Base-by-base conservation (phyloP, 352 stramenopile species). In the Elongisporangium anandrum region DNA sequence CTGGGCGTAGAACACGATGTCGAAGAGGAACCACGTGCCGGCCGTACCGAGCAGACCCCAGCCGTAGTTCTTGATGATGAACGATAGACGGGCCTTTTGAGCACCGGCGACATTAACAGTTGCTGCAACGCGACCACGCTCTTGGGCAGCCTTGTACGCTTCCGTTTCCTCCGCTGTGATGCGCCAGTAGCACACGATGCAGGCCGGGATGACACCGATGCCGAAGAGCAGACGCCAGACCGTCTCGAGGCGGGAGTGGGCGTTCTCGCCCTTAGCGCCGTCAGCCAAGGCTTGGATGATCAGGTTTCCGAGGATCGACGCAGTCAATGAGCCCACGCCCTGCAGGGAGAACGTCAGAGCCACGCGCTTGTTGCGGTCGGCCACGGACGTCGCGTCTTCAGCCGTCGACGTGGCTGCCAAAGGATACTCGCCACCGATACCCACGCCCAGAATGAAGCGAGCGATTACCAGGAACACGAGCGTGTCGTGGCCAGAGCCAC, bases 1-100 rank as follows among this genome's bases (percentile, higher is more conserved):
- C 59, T 82, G 69, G 20, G 70, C 73, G 58, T 85, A 89, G 63
- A 83, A 87, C 13, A 83, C 75, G 60, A 89, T 76, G 65, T 88
- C 76, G 64, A 85, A 81, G 8, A 89, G 69, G 65, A 89, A 88
- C 76, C 79, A 88, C 53, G 71, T 78, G 47, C 68, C 69, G 22
- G 74, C 72, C 26, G 69, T 77, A 22, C 72, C 77, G 12, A 85
- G 54, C 19, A 87, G 54, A 26, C 53, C 56, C 26, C 60, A 54
- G 24, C 70, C 54, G 60, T 71, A 79, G 66, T 75, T 66, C 47
- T 66, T 64, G 22, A 73, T 13, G 59, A 79, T 79, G 56, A 79
- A 79, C 2, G 50, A 68, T n/a, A 78, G 51, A 29, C 63, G 57
- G 12, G 56, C 54, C 22, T 45, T 54, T 15, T 24, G 58, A 52